These are phyloP conservation scores for Porogramme epimiltina DNA, from an alignment of 1,284 basidiomycete genomes.

Conservation along the genomic window DNA sequence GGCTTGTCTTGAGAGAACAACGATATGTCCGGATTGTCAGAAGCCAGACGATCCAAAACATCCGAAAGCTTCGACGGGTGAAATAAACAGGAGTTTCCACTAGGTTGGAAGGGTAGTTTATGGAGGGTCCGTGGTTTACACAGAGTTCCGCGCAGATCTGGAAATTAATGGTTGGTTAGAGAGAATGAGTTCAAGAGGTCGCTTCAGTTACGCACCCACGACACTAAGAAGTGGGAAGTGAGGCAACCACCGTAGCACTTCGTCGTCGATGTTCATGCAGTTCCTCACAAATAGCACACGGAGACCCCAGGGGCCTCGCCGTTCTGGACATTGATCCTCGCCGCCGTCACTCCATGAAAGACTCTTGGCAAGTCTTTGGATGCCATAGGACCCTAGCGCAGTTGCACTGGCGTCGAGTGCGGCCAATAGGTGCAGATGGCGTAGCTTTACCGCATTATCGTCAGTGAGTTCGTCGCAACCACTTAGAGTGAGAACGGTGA, in stretches of 20 bases:
- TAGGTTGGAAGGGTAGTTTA: conserved; percentile 20
- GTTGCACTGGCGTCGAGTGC: conserved; percentile 66
- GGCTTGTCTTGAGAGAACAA: conserved; percentile 25
- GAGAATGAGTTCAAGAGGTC: not conserved
- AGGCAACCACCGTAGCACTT: conserved; percentile 40
- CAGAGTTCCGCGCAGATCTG: conserved; percentile 56
- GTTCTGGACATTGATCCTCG: conserved; percentile 8
- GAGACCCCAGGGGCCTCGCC: conserved; percentile 57
- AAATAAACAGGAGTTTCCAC: conserved; percentile 26
- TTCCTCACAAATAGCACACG: conserved; percentile 53
- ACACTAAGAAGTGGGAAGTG: conserved; percentile 56
- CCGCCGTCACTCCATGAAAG: conserved; percentile 26
- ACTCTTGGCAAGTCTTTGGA: conserved; percentile 40
- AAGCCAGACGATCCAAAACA: conserved; percentile 33
- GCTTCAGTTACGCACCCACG: conserved; percentile 47
- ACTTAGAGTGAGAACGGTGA: conserved; percentile 62
- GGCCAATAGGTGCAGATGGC: conserved; percentile 49
- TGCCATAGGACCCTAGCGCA: conserved; percentile 49
- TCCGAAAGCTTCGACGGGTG: conserved; percentile 29
- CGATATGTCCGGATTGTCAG: conserved; percentile 9
- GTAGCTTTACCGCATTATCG: conserved; percentile 49
- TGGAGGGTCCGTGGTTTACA: conserved; percentile 34
- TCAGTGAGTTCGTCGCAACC: conserved; percentile 56
- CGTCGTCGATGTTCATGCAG: conserved; percentile 46
- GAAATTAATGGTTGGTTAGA: not conserved